These are phyloP conservation scores for Pelagomonas calceolata DNA, from an alignment of 108 stramenopile species.

Conservation along the genomic window DNA sequence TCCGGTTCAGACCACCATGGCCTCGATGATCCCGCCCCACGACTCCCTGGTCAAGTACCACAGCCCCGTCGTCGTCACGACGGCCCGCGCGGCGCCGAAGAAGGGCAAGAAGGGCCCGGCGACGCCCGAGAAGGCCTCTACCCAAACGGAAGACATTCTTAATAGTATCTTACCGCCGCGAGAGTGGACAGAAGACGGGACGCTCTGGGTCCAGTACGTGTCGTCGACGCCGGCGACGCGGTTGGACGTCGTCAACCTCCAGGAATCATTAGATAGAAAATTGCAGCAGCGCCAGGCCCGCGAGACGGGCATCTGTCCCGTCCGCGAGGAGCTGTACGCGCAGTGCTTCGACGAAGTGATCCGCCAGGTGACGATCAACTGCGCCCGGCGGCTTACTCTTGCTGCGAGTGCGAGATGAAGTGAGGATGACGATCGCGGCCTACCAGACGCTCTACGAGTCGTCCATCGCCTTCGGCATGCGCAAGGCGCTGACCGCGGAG, in stretches of 20 bases:
- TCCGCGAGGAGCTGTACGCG: conserved; percentile 54
- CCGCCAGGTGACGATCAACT: conserved; percentile 56
- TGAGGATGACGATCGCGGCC: conserved; percentile 55
- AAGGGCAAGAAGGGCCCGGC: conserved; percentile 25
- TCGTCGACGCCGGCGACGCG: conserved; percentile 51
- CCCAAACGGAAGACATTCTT: conserved; percentile 52
- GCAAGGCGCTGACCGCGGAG: conserved; percentile 56
- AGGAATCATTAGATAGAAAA: conserved; percentile 48
- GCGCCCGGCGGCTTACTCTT: conserved; percentile 52
- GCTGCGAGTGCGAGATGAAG: conserved; percentile 53
- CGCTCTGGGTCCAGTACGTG: conserved; percentile 61
- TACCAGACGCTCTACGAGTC: conserved; percentile 58
- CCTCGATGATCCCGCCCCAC: conserved; percentile 37
- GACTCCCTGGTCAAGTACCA: conserved; percentile 45
- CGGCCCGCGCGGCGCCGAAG: conserved; percentile 20
- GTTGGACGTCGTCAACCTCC: conserved; percentile 52
- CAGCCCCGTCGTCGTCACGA: conserved; percentile 39
- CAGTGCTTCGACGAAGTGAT: conserved; percentile 61
- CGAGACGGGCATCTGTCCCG: conserved; percentile 57
- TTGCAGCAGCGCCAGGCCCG: conserved; percentile 56
- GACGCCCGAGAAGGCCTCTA: conserved; percentile 9
- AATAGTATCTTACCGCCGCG: conserved; percentile 54
- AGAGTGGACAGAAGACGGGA: conserved; percentile 56
- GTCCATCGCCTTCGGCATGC: conserved; percentile 57
- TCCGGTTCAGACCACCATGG: too few relatives aligned